Percentiles rank a stretch among this genome's conserved stretches.
These are phyloP conservation scores for Pisolithus tinctorius DNA, from an alignment of 768 basidiomycete genomes.

Conservation along the genomic window DNA sequence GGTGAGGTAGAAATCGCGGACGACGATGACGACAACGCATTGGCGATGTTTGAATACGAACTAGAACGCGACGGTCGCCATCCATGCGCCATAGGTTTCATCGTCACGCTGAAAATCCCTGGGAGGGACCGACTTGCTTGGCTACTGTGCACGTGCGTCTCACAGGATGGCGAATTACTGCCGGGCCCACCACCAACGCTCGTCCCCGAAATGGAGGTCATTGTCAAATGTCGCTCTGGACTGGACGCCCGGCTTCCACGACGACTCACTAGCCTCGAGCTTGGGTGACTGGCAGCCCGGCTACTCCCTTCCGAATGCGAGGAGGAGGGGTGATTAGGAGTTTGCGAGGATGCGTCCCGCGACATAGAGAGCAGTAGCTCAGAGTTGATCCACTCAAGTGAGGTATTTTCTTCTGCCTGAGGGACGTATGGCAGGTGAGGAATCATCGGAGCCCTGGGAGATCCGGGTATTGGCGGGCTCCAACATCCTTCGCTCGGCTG, in stretches of 20 bases:
- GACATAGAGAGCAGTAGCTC: slow-evolving; percentile 71
- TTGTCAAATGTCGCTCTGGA: slow-evolving; percentile 40
- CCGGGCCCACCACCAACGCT: neutral
- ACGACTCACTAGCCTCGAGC: slow-evolving; percentile 26
- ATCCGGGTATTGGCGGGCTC: slow-evolving; percentile 28
- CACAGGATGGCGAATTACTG: slow-evolving; percentile 19
- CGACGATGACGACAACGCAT: slow-evolving; percentile 6
- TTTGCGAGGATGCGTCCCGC: slow-evolving; percentile 23
- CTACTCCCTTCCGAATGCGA: slow-evolving; percentile 19
- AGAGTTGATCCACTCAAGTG: slow-evolving; percentile 78
- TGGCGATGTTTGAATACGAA: slow-evolving; percentile 26
- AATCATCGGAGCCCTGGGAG: slow-evolving; percentile 30
- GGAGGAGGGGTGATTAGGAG: slow-evolving; percentile 10
- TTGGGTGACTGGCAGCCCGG: slow-evolving; percentile 22
- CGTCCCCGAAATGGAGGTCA: slow-evolving; percentile 10
- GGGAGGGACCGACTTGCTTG: slow-evolving; percentile 47
- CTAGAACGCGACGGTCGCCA: slow-evolving; percentile 35
- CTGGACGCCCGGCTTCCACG: slow-evolving; percentile 46
- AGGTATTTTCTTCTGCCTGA: slow-evolving; percentile 36
- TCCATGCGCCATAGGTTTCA: slow-evolving; percentile 53
- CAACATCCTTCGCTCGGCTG: slow-evolving; percentile 32
- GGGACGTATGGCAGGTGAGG: slow-evolving; percentile 36
- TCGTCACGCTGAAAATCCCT: slow-evolving; percentile 47
- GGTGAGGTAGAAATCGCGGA: neutral
- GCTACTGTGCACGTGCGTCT: slow-evolving; percentile 47